A percentile compares a stretch with the other conserved stretches of the same genome.
These are phyloP conservation scores for Bromus sterilis DNA, from an alignment of 176 grass and related monocot species.

Conservation along the genomic window DNA sequence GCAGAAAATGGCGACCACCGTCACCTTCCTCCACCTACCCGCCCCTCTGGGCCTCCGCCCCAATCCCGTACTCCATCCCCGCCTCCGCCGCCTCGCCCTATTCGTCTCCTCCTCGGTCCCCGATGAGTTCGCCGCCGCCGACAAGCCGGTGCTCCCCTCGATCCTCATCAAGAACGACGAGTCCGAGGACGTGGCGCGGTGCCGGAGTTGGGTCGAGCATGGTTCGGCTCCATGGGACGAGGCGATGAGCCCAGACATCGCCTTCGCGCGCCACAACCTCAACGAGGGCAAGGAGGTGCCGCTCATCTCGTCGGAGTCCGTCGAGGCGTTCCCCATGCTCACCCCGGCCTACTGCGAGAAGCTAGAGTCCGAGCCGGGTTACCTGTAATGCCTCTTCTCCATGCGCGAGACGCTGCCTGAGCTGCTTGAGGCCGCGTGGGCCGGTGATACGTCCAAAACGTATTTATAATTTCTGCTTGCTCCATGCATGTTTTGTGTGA, in stretches of 20 bases:
- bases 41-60: conserved; percentile 16
- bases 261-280: conserved; percentile 72
- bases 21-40: conserved; percentile 29
- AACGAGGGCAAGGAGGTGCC: too few species aligned
- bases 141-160: conserved; percentile 47
- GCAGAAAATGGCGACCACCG: conserved; percentile 36
- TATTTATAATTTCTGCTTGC: too few species aligned
- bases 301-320: conserved; percentile 58
- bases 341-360: conserved; percentile 80
- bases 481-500: too few species aligned
- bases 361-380: conserved; percentile 66
- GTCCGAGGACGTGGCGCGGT: too few species aligned
- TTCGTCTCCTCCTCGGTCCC: conserved; percentile 39
- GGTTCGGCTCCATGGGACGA: conserved; percentile 92
- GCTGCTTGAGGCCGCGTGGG: conserved; percentile 70
- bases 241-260: conserved; percentile 61
- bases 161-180: too few species aligned
- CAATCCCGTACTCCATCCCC: conserved; percentile 4
- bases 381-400: conserved; percentile 49
- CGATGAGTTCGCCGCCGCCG: conserved; percentile 41
- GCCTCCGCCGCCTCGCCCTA: not conserved
- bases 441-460: too few species aligned
- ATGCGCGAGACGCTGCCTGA: conserved; percentile 79
- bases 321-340: conserved; percentile 88
- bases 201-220: conserved; percentile 61